phyloP scores from a whole-genome alignment of 2,329 filamentous ascomycete species.

The Aspergillus bombycis region DNA sequence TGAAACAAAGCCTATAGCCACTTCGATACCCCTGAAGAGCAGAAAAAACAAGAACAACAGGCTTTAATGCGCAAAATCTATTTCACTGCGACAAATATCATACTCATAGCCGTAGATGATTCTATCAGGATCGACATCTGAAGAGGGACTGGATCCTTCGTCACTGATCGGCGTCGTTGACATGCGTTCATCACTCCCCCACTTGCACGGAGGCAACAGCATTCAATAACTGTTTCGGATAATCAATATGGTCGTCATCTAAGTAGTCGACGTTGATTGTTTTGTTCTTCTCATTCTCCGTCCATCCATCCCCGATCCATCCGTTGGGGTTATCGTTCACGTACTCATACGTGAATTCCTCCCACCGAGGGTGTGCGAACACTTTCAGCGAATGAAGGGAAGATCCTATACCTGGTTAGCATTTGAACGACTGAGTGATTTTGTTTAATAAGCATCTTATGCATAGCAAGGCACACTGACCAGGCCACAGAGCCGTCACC shows the following conservation, averaged over 20 bases:
- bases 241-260: conserved; percentile 40
- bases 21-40: background rate
- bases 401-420: conserved; percentile 27
- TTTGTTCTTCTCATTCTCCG: conserved; percentile 35
- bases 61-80: background rate
- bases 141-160: background rate
- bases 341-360: conserved; percentile 44
- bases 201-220: background rate
- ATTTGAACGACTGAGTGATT: background rate
- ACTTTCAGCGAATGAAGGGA: conserved; percentile 42
- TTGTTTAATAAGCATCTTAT: background rate
- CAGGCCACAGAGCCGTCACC: conserved; percentile 40
- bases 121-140: background rate
- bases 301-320: conserved; percentile 42
- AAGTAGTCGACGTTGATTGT: conserved; percentile 39
- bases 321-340: conserved; percentile 34
- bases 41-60: background rate
- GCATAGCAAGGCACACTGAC: conserved; percentile 18
- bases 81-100: background rate
- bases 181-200: background rate
- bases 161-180: background rate
- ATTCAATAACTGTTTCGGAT: conserved; percentile 22
- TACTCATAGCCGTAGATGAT: too few species aligned
- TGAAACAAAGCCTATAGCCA: background rate
- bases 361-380: conserved; percentile 40